A percentile compares a stretch with the other conserved stretches of the same genome.
phyloP scores from a whole-genome alignment of 805 yeast genomes.

The Starmerella davenportii region DNA sequence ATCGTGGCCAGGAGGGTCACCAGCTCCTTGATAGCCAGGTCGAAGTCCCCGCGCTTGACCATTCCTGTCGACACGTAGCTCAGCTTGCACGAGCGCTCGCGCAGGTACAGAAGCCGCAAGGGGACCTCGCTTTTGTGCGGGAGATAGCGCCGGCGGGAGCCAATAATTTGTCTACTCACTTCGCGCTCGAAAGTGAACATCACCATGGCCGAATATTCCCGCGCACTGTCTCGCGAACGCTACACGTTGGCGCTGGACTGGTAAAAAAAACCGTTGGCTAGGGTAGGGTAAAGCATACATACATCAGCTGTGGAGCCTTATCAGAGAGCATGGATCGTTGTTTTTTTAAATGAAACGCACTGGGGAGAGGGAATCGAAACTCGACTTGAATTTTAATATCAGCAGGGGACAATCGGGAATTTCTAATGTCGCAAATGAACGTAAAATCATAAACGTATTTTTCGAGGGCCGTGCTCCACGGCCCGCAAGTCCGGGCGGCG shows the following conservation, averaged over 20 bases:
- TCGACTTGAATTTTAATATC: too few relatives aligned
- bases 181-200: slow-evolving; percentile 9
- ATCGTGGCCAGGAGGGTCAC: slow-evolving; percentile 1
- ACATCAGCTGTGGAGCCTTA: too few relatives aligned
- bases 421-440: too few relatives aligned
- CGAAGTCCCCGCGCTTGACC: slow-evolving; percentile 10
- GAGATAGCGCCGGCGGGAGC: slow-evolving; percentile 1
- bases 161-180: slow-evolving; percentile 3
- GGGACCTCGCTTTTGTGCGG: slow-evolving; percentile 4
- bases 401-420: too few relatives aligned
- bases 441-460: too few relatives aligned
- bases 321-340: too few relatives aligned
- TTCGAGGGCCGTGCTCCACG: too few relatives aligned
- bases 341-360: too few relatives aligned
- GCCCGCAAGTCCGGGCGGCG: too few relatives aligned
- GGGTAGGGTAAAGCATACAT: not conserved
- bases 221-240: not conserved
- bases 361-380: too few relatives aligned
- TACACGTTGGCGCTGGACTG: not conserved
- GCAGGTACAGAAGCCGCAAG: not conserved
- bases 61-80: slow-evolving; percentile 2
- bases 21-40: slow-evolving; percentile 3
- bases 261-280: not conserved
- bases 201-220: not conserved
- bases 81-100: not conserved